phyloP scores from a whole-genome alignment of 305 asterid genomes.

The Solanum hybrid region DNA sequence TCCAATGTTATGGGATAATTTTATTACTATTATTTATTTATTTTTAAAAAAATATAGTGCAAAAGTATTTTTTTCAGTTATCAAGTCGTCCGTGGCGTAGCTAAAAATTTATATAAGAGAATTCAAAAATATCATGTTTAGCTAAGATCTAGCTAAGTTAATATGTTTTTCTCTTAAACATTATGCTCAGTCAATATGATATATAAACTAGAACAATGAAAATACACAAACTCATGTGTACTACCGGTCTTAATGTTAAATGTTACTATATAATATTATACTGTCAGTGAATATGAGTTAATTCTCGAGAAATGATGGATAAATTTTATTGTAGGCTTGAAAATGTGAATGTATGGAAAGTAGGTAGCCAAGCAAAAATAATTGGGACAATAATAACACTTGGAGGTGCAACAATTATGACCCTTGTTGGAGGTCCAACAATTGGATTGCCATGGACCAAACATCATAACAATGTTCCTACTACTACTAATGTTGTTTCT shows the following conservation, averaged over 20 bases:
- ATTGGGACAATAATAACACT: slow-evolving; percentile 52
- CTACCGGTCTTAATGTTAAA: neutral
- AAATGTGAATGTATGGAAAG: slow-evolving; percentile 33
- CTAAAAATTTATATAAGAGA: neutral
- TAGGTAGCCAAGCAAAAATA: slow-evolving; percentile 54
- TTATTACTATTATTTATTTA: too few relatives aligned
- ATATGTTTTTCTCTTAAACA: neutral
- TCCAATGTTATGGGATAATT: neutral
- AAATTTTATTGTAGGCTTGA: slow-evolving; percentile 37
- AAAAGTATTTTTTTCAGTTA: neutral
- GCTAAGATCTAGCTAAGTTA: too few relatives aligned
- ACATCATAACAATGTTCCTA: neutral
- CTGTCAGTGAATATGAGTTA: neutral
- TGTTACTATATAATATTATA: neutral
- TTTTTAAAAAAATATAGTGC: too few relatives aligned
- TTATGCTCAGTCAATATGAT: neutral
- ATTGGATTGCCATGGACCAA: slow-evolving; percentile 54
- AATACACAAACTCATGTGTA: neutral
- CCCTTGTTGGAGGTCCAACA: slow-evolving; percentile 41
- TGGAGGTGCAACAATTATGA: slow-evolving; percentile 74
- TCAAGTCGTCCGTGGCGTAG: neutral
- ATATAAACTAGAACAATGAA: neutral
- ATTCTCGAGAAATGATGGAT: neutral
- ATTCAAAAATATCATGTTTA: neutral
- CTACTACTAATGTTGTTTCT: neutral